Conservation (phyloP, 441 rosid genomes). For the Populus hybrid region DNA sequence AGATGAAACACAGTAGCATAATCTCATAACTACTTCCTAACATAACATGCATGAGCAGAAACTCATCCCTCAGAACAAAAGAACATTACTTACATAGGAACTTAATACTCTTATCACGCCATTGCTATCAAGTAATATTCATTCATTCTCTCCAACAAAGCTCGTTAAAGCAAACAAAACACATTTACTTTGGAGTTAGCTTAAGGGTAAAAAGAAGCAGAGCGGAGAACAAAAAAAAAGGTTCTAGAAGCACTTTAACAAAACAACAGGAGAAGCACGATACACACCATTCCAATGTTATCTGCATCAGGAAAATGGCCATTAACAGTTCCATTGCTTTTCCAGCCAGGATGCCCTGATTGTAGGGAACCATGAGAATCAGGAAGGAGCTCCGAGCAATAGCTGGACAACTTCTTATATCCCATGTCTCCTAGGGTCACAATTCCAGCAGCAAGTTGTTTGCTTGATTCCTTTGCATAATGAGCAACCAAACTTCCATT, state of each 20-base stretch:
- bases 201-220: background rate
- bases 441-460: conserved; percentile 84
- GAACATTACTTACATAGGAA: background rate
- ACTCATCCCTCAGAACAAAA: background rate
- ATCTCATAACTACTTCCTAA: background rate
- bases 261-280: conserved; percentile 12
- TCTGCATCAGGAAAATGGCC: conserved; percentile 62
- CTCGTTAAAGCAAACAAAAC: background rate
- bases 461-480: conserved; percentile 87
- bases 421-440: conserved; percentile 77
- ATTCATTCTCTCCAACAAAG: background rate
- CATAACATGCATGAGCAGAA: background rate
- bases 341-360: conserved; percentile 47
- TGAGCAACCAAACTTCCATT: conserved; percentile 63
- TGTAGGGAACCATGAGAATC: conserved; percentile 48
- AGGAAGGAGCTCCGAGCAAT: conserved; percentile 72
- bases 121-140: background rate
- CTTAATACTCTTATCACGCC: background rate
- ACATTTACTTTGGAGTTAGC: background rate
- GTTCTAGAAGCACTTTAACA: conserved; percentile 1
- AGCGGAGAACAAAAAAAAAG: conserved; percentile 3
- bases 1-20: conserved; percentile 3
- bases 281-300: conserved; percentile 73
- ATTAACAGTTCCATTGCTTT: conserved; percentile 49
- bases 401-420: conserved; percentile 59